phyloP scores from a whole-genome alignment of 257 asterid species.

The Gynochthodes officinalis region DNA sequence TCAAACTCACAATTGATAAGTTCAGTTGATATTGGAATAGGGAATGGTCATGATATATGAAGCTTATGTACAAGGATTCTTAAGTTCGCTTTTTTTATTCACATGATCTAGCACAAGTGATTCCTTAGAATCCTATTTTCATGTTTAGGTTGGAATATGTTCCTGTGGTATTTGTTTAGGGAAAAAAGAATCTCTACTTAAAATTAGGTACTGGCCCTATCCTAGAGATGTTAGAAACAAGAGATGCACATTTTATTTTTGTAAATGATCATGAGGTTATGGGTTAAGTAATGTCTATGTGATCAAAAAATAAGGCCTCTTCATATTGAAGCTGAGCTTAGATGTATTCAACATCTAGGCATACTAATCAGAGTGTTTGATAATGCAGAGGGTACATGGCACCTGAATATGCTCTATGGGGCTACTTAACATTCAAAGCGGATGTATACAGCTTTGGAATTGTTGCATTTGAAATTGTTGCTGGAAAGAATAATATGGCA shows the following conservation, averaged over 20 bases:
- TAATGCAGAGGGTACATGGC: conserved; percentile 66
- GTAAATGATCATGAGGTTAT: neutral
- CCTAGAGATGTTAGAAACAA: neutral
- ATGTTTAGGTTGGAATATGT: neutral
- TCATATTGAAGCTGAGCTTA: neutral
- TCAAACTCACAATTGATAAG: too few relatives aligned
- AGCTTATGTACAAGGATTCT: neutral
- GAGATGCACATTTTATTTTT: neutral
- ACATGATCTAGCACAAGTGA: neutral
- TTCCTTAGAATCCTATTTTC: neutral
- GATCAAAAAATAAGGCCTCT: neutral
- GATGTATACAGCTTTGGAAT: conserved; percentile 73
- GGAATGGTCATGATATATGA: too few relatives aligned
- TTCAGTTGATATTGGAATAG: too few relatives aligned
- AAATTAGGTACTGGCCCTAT: neutral
- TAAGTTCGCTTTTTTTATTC: neutral
- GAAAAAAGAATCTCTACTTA: neutral
- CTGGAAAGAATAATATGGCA: conserved; percentile 60
- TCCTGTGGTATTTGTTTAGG: neutral
- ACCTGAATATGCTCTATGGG: conserved; percentile 73
- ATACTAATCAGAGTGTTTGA: neutral
- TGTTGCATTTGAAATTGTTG: conserved; percentile 52
- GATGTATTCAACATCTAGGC: neutral
- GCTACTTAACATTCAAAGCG: conserved; percentile 61
- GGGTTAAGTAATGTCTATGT: neutral